Evolutionary conservation across 2,329 filamentous ascomycete genomes (phyloP).

Genomic region (Trichoderma atrobrunneum): DNA sequence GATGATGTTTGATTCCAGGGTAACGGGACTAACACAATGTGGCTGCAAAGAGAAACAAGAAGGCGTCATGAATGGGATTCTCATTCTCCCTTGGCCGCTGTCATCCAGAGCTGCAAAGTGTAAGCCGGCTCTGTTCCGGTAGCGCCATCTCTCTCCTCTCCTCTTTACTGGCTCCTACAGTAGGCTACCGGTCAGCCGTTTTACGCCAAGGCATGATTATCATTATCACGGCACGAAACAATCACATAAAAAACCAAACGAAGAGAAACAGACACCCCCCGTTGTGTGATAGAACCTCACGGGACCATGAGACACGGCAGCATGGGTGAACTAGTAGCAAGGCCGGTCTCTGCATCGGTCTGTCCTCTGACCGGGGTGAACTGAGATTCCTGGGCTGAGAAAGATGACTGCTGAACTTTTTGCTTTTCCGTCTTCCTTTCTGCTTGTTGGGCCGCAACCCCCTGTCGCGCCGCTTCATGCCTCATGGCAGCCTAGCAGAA

Average conservation of each 20-base stretch:
- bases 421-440: neutral
- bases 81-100: neutral
- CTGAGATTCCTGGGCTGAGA: neutral
- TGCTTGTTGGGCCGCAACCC: neutral
- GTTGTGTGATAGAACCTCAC: conserved; percentile 7
- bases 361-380: neutral
- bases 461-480: neutral
- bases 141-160: neutral
- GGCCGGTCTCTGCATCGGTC: neutral
- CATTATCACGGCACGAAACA: neutral
- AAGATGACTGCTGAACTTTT: neutral
- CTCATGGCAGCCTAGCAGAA: conserved; percentile 6
- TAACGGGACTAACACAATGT: neutral
- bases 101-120: neutral
- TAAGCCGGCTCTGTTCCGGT: conserved; percentile 10
- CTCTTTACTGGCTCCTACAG: neutral
- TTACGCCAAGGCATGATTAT: neutral
- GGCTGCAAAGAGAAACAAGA: neutral
- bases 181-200: neutral
- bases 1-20: neutral
- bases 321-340: neutral
- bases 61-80: neutral
- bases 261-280: neutral
- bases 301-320: conserved; percentile 15
- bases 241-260: neutral